phyloP scores from a whole-genome alignment of 1,284 basidiomycete genomes.

The Hypsizygus ulmarius region DNA sequence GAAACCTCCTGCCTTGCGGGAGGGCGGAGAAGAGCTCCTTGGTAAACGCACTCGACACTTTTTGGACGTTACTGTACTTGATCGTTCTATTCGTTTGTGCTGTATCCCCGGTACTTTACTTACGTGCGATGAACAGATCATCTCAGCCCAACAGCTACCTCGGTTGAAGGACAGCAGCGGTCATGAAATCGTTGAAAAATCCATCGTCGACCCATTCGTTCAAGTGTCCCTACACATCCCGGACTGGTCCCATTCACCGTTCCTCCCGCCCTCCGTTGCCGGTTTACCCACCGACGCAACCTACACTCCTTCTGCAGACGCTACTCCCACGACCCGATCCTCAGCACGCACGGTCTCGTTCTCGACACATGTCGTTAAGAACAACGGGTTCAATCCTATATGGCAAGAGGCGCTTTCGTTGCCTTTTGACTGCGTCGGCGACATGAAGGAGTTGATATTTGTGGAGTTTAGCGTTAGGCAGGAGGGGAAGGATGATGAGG shows the following conservation, averaged over 20 bases:
- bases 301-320: conserved; percentile 28
- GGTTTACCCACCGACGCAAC: conserved; percentile 20
- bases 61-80: conserved; percentile 60
- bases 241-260: conserved; percentile 54
- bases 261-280: conserved; percentile 23
- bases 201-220: conserved; percentile 71
- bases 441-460: conserved; percentile 79
- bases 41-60: conserved; percentile 55
- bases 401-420: conserved; percentile 74
- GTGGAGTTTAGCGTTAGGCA: conserved; percentile 68
- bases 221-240: conserved; percentile 78
- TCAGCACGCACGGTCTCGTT: conserved; percentile 32
- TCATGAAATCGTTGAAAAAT: conserved; percentile 58
- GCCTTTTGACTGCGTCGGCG: conserved; percentile 65
- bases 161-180: conserved; percentile 65
- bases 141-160: conserved; percentile 94
- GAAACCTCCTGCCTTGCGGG: conserved; percentile 80
- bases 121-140: conserved; percentile 51
- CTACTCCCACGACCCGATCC: conserved; percentile 23
- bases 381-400: conserved; percentile 85
- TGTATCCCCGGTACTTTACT: conserved; percentile 2
- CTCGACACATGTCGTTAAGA: conserved; percentile 61
- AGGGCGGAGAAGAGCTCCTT: conserved; percentile 60
- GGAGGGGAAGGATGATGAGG: conserved; percentile 57
- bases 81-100: conserved; percentile 14